Conservation (phyloP, 371 early-diverging fungal species). For the Lichtheimia corymbifera region DNA sequence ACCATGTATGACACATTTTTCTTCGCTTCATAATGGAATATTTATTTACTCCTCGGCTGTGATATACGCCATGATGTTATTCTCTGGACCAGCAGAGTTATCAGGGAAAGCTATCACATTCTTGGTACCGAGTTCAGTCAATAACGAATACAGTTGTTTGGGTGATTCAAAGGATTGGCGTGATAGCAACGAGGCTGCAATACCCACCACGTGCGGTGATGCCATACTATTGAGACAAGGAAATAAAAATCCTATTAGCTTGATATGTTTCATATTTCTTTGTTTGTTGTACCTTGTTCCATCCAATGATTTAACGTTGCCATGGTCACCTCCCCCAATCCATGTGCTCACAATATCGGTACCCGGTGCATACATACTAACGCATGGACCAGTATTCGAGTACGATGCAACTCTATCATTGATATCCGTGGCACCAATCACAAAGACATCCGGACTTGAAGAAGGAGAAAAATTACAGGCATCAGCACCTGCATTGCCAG, state of each 20-base stretch:
- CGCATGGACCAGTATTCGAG: constrained; percentile 57
- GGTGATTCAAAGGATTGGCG: constrained; percentile 14
- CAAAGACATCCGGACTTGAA: constrained; percentile 58
- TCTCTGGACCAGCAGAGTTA: neutral
- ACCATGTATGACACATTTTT: too few relatives aligned
- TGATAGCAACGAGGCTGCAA: constrained; percentile 55
- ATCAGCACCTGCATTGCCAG: constrained; percentile 66
- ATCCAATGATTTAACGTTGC: constrained; percentile 40
- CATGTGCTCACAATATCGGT: constrained; percentile 49
- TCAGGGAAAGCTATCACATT: constrained; percentile 10
- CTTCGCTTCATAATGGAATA: neutral
- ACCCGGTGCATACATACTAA: constrained; percentile 57
- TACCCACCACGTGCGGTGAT: constrained; percentile 79
- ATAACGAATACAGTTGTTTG: constrained; percentile 21
- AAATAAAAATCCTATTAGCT: too few relatives aligned
- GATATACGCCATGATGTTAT: neutral
- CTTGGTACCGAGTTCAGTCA: constrained; percentile 17
- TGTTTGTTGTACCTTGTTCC: constrained; percentile 58
- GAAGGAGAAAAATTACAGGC: constrained; percentile 75
- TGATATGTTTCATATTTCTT: neutral
- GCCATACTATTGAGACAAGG: constrained; percentile 61
- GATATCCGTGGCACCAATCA: constrained; percentile 65
- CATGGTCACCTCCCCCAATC: constrained; percentile 25
- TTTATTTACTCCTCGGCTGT: constrained; percentile 1
- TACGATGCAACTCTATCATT: constrained; percentile 52